phyloP scores from a whole-genome alignment of 768 basidiomycete species.

The Steccherinum ochraceum region DNA sequence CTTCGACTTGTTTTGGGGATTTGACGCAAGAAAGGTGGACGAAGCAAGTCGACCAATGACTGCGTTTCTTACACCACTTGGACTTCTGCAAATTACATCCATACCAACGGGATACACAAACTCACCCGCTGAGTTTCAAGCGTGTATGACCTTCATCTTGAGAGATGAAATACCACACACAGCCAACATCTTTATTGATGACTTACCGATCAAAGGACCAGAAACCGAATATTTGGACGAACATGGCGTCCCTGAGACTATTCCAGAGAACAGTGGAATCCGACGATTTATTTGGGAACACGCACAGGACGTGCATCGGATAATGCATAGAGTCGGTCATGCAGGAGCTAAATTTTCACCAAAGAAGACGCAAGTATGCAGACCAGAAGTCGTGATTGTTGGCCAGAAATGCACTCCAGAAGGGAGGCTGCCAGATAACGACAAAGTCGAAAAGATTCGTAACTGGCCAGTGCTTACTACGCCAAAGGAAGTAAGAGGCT shows the following conservation, averaged over 20 bases:
- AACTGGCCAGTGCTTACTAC: slow-evolving; percentile 9
- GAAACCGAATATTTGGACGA: slow-evolving; percentile 8
- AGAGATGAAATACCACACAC: slow-evolving; percentile 17
- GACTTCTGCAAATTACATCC: slow-evolving; percentile 5
- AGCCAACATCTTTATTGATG: slow-evolving; percentile 18
- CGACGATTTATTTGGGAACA: slow-evolving; percentile 18
- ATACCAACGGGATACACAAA: slow-evolving; percentile 17
- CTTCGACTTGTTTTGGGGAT: slow-evolving; percentile 11
- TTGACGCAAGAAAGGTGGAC: slow-evolving; percentile 10
- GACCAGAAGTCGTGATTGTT: slow-evolving; percentile 3
- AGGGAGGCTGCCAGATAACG: slow-evolving; percentile 9
- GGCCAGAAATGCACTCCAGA: slow-evolving; percentile 9
- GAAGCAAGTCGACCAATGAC: slow-evolving; percentile 10
- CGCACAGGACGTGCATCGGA: slow-evolving; percentile 11
- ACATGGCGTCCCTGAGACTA: slow-evolving; percentile 2
- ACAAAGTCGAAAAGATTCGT: slow-evolving; percentile 8
- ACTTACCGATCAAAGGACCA: slow-evolving; percentile 17
- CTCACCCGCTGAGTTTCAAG: slow-evolving; percentile 16
- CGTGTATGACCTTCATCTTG: slow-evolving; percentile 15
- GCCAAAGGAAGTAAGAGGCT: slow-evolving; percentile 12
- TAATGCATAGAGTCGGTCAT: slow-evolving; percentile 12
- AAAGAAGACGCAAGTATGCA: slow-evolving; percentile 3
- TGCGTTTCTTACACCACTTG: slow-evolving; percentile 14
- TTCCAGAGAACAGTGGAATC: slow-evolving; percentile 10
- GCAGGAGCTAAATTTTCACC: slow-evolving; percentile 11